Percentiles rank a stretch among this genome's conserved stretches.
phyloP scores from a whole-genome alignment of 768 basidiomycete genomes.

The Tulasnella calospora region DNA sequence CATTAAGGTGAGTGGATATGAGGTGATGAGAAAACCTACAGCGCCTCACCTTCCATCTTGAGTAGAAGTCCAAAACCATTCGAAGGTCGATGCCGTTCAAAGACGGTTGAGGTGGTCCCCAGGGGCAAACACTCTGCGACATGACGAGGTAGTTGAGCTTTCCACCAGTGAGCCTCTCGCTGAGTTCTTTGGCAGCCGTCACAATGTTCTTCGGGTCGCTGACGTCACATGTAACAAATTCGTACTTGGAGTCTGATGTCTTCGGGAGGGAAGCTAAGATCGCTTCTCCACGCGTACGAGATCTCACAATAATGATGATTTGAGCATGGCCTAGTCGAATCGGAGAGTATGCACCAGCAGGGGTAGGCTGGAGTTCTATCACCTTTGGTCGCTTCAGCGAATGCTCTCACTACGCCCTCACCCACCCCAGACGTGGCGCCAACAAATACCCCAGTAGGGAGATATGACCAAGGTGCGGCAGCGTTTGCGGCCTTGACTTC shows the following conservation, averaged over 20 bases:
- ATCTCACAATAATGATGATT: slow-evolving; percentile 30
- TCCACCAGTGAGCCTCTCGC: neutral
- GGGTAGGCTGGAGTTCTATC: too few species aligned
- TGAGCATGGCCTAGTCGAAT: slow-evolving; percentile 24
- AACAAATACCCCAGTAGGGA: slow-evolving; percentile 23
- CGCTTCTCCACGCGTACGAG: slow-evolving; percentile 26
- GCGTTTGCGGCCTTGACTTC: slow-evolving; percentile 7
- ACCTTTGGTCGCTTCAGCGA: slow-evolving; percentile 7
- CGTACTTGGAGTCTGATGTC: slow-evolving; percentile 30
- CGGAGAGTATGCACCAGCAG: too few species aligned
- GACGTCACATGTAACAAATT: slow-evolving; percentile 34
- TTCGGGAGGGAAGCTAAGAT: slow-evolving; percentile 27
- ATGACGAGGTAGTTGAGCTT: slow-evolving; percentile 29
- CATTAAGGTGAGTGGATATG: too few species aligned
- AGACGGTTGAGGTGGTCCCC: neutral
- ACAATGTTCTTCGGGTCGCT: slow-evolving; percentile 29
- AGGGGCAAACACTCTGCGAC: slow-evolving; percentile 8
- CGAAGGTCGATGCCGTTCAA: neutral
- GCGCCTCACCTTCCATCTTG: neutral
- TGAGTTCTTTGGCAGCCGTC: neutral
- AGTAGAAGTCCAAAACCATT: neutral
- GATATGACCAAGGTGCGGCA: neutral
- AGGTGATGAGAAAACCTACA: too few species aligned
- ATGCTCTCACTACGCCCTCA: neutral
- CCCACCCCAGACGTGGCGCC: slow-evolving; percentile 24